Percentiles rank a stretch among this genome's conserved stretches.
These are phyloP conservation scores for Cystofilobasidium ferigula DNA, from an alignment of 768 basidiomycete species.

Conservation along the genomic window DNA sequence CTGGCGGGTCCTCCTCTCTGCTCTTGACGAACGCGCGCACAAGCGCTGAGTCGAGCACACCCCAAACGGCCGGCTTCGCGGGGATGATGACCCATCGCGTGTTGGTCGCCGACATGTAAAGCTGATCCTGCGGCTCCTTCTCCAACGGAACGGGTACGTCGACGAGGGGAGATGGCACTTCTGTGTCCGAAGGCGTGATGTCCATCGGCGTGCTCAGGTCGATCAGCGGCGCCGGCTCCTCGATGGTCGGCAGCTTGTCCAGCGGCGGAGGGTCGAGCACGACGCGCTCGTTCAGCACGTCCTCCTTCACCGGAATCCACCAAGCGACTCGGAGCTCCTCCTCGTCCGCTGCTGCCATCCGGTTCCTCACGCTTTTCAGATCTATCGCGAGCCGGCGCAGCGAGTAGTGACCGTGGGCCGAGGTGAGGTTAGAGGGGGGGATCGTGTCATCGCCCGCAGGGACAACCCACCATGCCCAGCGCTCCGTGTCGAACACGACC, in stretches of 20 bases:
- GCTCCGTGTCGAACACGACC: conserved; percentile 11
- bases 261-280: neutral
- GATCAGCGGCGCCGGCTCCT: neutral
- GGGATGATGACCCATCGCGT: conserved; percentile 14
- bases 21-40: conserved; percentile 6
- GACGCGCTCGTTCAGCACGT: neutral
- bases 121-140: neutral
- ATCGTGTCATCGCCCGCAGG: neutral
- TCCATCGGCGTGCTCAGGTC: neutral
- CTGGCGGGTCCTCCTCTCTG: conserved; percentile 5
- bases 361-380: neutral
- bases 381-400: neutral
- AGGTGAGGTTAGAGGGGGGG: neutral
- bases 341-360: neutral
- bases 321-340: neutral
- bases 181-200: neutral
- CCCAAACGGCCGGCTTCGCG: neutral
- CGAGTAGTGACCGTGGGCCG: neutral
- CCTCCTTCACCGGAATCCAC: neutral
- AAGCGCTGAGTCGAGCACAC: conserved; percentile 3
- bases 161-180: neutral
- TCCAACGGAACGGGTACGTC: neutral
- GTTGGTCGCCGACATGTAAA: conserved; percentile 16
- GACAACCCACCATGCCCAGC: conserved; percentile 18
- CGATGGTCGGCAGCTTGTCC: neutral